phyloP scores from a whole-genome alignment of 148 eudicot species.

The Spergularia marina region DNA sequence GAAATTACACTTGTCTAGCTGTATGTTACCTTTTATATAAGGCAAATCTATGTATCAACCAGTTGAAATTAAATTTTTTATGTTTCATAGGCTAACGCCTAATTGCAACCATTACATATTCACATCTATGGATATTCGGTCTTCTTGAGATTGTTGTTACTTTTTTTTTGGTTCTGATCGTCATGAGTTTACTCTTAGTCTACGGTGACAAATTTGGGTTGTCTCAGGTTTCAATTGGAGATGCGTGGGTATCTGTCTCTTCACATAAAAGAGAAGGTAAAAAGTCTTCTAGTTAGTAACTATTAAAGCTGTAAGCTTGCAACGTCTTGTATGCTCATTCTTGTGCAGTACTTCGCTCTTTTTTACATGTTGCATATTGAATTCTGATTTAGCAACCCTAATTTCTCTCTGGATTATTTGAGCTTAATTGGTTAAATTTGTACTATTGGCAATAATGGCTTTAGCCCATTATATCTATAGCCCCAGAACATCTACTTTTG shows the following conservation, averaged over 20 bases:
- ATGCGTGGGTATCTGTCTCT: slow-evolving; percentile 62
- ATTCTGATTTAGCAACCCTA: background rate
- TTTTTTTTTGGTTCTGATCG: background rate
- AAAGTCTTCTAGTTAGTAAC: background rate
- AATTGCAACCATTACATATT: background rate
- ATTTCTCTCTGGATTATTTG: background rate
- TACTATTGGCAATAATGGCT: background rate
- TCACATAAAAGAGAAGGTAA: slow-evolving; percentile 51
- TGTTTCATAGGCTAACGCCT: background rate
- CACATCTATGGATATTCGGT: background rate
- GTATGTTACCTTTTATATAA: too few species aligned
- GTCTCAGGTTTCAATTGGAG: slow-evolving; percentile 73
- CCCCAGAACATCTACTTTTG: too few species aligned
- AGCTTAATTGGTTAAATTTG: background rate
- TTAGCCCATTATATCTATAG: too few species aligned
- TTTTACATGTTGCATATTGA: background rate
- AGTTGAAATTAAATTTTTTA: too few species aligned
- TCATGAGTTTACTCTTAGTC: background rate
- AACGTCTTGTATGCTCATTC: background rate
- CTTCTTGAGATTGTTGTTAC: background rate
- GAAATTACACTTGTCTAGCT: too few species aligned
- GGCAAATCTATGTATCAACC: too few species aligned
- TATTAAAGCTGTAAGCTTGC: background rate
- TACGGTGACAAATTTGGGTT: slow-evolving; percentile 17
- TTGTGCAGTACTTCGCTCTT: slow-evolving; percentile 1